These are phyloP conservation scores for Chlorella variabilis DNA, from an alignment of 163 green algal genomes.

Conservation along the genomic window DNA sequence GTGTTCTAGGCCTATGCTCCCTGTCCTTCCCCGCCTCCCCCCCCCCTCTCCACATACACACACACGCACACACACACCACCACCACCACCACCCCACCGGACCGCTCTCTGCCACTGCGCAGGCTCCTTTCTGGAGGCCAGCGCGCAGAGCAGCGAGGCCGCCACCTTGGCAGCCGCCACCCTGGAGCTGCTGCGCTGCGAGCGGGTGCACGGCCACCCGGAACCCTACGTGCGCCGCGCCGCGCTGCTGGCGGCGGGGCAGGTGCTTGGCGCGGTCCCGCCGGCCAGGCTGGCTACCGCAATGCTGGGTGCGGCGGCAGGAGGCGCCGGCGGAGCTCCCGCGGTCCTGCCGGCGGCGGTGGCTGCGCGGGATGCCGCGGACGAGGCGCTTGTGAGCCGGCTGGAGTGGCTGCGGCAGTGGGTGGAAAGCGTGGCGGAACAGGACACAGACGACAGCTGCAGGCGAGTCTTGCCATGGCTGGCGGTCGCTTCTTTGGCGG, in stretches of 20 bases:
- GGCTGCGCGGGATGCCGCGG: constrained; percentile 5
- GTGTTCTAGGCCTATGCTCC: too few species aligned
- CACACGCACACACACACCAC: too few species aligned
- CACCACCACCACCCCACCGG: too few species aligned
- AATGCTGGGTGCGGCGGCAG: constrained; percentile 43
- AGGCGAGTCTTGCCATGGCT: constrained; percentile 10
- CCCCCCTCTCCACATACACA: too few species aligned
- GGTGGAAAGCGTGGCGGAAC: constrained; percentile 35
- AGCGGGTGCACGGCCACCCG: constrained; percentile 63
- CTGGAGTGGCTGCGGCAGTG: constrained; percentile 74
- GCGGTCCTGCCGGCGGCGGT: neutral
- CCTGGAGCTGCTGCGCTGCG: constrained; percentile 74
- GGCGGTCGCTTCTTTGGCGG: neutral
- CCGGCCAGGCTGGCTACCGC: constrained; percentile 62
- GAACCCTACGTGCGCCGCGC: constrained; percentile 75
- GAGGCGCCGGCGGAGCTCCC: neutral
- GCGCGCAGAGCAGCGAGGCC: constrained; percentile 10
- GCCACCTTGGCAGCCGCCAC: constrained; percentile 33
- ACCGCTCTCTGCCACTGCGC: too few species aligned
- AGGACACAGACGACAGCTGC: constrained; percentile 58
- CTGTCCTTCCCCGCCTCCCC: too few species aligned
- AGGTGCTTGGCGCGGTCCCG: constrained; percentile 66
- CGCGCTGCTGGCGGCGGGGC: constrained; percentile 63
- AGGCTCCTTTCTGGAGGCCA: constrained; percentile 29
- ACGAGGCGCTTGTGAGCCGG: constrained; percentile 56